A percentile compares a stretch with the other conserved stretches of the same genome.
Evolutionary conservation across 208 protist species (phyloP).

Genomic region (Leishmania lainsoni): DNA sequence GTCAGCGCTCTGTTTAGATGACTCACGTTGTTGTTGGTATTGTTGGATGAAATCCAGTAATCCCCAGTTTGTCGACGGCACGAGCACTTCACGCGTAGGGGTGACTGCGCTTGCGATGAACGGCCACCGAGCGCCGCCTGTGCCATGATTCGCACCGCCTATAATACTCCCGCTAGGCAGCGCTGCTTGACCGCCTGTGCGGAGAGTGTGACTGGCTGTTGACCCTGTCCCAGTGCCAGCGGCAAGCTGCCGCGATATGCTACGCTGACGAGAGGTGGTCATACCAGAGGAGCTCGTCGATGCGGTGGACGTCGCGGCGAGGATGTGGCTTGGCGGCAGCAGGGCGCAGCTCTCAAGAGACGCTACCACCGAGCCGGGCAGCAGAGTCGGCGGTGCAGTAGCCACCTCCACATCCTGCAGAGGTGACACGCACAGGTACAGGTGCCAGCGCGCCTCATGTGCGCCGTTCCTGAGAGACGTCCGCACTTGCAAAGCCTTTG

Average conservation of each 20-base stretch:
- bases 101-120: neutral
- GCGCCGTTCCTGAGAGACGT: neutral
- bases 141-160: constrained; percentile 2
- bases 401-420: constrained; percentile 37
- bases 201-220: neutral
- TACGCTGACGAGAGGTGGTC: neutral
- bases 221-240: neutral
- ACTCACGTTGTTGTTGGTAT: constrained; percentile 2
- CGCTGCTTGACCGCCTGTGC: neutral
- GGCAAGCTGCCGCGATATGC: neutral
- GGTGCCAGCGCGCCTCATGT: constrained; percentile 21
- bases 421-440: constrained; percentile 69
- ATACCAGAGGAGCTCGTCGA: neutral
- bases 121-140: constrained; percentile 15
- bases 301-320: constrained; percentile 8
- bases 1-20: neutral
- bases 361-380: neutral
- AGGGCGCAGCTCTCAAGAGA: constrained; percentile 12
- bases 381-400: neutral
- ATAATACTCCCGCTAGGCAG: neutral
- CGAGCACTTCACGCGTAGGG: constrained; percentile 12
- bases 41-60: constrained; percentile 26
- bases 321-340: constrained; percentile 25
- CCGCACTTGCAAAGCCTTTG: neutral
- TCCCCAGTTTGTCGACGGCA: constrained; percentile 35